phyloP scores from a whole-genome alignment of 176 grass and related monocot genomes.

The Cocos nucifera region DNA sequence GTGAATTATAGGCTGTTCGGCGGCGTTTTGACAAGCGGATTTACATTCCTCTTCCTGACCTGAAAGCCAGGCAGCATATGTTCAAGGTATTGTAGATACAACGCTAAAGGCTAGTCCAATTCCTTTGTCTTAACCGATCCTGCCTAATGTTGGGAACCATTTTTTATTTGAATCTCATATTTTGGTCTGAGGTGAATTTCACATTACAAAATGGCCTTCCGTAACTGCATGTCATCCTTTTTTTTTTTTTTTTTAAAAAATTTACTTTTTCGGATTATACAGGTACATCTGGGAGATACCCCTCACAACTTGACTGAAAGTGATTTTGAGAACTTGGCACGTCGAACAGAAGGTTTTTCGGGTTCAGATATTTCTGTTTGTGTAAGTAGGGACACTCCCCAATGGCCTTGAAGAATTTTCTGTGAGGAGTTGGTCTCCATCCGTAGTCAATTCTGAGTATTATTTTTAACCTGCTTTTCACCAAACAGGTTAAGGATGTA shows the following conservation, averaged over 20 bases:
- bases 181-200: too few species aligned
- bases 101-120: too few species aligned
- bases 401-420: too few species aligned
- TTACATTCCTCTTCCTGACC: conserved; percentile 94
- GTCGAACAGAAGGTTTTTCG: conserved; percentile 79
- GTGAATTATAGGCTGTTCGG: conserved; percentile 63
- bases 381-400: conserved; percentile 33
- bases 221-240: too few species aligned
- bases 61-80: conserved; percentile 95
- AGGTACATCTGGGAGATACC: conserved; percentile 99
- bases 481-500: conserved; percentile 80
- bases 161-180: too few species aligned
- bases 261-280: not conserved
- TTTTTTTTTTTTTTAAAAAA: too few species aligned
- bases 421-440: too few species aligned
- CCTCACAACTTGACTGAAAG: conserved; percentile 73
- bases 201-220: too few species aligned
- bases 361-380: conserved; percentile 95
- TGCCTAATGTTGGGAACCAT: too few species aligned
- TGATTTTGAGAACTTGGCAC: conserved; percentile 76
- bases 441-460: too few species aligned
- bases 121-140: too few species aligned
- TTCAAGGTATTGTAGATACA: conserved; percentile 64
- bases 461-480: not conserved
- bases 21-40: conserved; percentile 95